A percentile compares a stretch with the other conserved stretches of the same genome.
These are phyloP conservation scores for Trypanosoma vivax DNA, from an alignment of 208 protist genomes.

Conservation along the genomic window DNA sequence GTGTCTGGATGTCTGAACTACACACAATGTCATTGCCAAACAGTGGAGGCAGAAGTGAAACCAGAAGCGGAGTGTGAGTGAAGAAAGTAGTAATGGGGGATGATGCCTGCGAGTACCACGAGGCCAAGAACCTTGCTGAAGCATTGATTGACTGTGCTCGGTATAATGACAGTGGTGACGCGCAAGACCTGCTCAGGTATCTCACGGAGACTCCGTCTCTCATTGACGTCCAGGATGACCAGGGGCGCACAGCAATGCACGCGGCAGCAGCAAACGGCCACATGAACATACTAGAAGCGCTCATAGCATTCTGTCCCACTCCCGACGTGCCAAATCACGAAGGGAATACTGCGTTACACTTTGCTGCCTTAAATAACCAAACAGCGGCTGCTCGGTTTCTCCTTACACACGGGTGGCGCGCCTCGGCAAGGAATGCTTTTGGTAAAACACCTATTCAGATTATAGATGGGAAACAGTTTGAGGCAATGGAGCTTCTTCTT, in stretches of 20 bases:
- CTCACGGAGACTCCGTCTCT: conserved; percentile 38
- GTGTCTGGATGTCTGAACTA: not conserved
- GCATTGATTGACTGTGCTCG: conserved; percentile 80
- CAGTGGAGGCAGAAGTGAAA: conserved; percentile 4
- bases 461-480: conserved; percentile 74
- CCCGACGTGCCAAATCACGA: conserved; percentile 69
- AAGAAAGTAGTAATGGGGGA: conserved; percentile 23
- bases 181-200: conserved; percentile 33
- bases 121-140: conserved; percentile 52
- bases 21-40: conserved; percentile 1
- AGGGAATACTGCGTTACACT: conserved; percentile 84
- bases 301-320: conserved; percentile 49
- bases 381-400: conserved; percentile 52
- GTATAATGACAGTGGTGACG: conserved; percentile 77
- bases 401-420: conserved; percentile 50
- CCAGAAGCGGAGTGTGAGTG: not conserved
- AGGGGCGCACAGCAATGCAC: conserved; percentile 79
- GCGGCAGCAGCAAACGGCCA: conserved; percentile 85
- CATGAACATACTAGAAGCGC: conserved; percentile 59
- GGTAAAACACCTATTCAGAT: conserved; percentile 65
- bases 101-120: conserved; percentile 34
- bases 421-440: conserved; percentile 47
- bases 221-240: conserved; percentile 54
- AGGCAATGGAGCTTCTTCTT: conserved; percentile 80
- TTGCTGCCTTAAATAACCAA: conserved; percentile 85